phyloP scores from a whole-genome alignment of 495 filamentous ascomycete species.

The Penicillium canariense region DNA sequence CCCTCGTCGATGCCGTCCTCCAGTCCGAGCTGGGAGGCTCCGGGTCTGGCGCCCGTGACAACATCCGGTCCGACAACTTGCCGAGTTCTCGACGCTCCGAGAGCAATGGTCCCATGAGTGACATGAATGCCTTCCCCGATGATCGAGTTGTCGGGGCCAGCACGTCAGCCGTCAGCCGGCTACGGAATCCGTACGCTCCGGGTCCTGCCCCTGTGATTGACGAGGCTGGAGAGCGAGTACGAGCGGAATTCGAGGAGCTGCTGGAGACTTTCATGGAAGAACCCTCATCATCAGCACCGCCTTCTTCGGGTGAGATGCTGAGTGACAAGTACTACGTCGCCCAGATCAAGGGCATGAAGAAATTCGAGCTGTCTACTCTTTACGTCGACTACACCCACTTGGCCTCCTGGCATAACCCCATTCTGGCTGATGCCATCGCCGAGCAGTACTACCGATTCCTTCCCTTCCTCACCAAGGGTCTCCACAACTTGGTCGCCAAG shows the following conservation, averaged over 20 bases:
- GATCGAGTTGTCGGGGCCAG: slow-evolving; percentile 58
- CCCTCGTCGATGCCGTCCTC: slow-evolving; percentile 50
- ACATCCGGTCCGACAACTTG: slow-evolving; percentile 40
- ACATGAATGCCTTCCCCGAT: slow-evolving; percentile 55
- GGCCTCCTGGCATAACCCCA: slow-evolving; percentile 63
- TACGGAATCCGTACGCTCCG: slow-evolving; percentile 57
- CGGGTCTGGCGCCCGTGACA: slow-evolving; percentile 34
- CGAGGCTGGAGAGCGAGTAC: slow-evolving; percentile 78
- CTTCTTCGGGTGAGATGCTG: slow-evolving; percentile 68
- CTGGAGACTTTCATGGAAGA: slow-evolving; percentile 85
- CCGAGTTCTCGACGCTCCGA: slow-evolving; percentile 50
- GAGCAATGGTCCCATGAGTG: slow-evolving; percentile 55
- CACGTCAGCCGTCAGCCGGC: slow-evolving; percentile 54
- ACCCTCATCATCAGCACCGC: slow-evolving; percentile 66
- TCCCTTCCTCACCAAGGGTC: slow-evolving; percentile 82
- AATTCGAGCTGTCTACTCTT: slow-evolving; percentile 86
- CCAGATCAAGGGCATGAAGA: slow-evolving; percentile 86
- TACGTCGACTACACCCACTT: slow-evolving; percentile 96
- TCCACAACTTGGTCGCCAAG: slow-evolving; percentile 91
- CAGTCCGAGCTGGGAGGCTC: slow-evolving; percentile 48
- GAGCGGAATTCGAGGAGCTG: slow-evolving; percentile 81
- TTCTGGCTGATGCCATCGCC: slow-evolving; percentile 78
- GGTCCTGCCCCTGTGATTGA: slow-evolving; percentile 84
- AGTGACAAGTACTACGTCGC: slow-evolving; percentile 96
- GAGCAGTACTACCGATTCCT: slow-evolving; percentile 93